Base-by-base conservation (phyloP, 768 basidiomycete genomes). In the Lentinula aciculospora region DNA sequence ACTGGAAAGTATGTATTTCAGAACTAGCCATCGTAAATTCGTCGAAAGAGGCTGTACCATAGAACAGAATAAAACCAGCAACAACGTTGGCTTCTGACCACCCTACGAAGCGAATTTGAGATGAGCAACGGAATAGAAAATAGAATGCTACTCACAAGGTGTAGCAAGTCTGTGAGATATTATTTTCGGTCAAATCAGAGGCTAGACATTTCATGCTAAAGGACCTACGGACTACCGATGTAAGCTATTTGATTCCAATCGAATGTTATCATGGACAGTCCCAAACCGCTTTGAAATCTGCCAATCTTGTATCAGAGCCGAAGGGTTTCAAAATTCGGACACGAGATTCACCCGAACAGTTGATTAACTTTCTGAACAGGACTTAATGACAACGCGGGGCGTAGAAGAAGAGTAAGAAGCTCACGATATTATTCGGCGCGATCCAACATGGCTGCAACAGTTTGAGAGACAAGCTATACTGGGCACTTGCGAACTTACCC, bases 241-340 rank as follows among this genome's bases (percentile, higher is more conserved):
- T 81, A 89, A 3, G 85, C 83, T 54, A 90, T 88, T 66, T 87
- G 82, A 50, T 76, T 78, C 83, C 84, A 84, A 65, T 84, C 84
- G 62, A 84, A 80, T 3, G 79, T 80, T 19, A 81, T 59, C 31
- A 81, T 40, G 3, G 78, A 80, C 62, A 82, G 78, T n/a, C 81
- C 81, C 12, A 81, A 66, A 8, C 78, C 79, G 55, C 74, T 77
- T 57, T 71, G 74, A 61, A 81, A 82, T 47, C 77, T 77, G 46
- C 25, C 54, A 29, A 17, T 15, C 60, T 59, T 25, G 48, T 39
- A 23, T 48, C n/a, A 17, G 39, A 36, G 12, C 4, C 8, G 23
- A 46, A 39, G 42, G 46, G 3, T 23, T 6, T 28, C 46, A 28
- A 29, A 28, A 2, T 29, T 29, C 6, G 28, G 10, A 44, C 7